These are phyloP conservation scores for Alternaria dauci DNA, from an alignment of 2,329 filamentous ascomycete genomes.

Conservation along the genomic window DNA sequence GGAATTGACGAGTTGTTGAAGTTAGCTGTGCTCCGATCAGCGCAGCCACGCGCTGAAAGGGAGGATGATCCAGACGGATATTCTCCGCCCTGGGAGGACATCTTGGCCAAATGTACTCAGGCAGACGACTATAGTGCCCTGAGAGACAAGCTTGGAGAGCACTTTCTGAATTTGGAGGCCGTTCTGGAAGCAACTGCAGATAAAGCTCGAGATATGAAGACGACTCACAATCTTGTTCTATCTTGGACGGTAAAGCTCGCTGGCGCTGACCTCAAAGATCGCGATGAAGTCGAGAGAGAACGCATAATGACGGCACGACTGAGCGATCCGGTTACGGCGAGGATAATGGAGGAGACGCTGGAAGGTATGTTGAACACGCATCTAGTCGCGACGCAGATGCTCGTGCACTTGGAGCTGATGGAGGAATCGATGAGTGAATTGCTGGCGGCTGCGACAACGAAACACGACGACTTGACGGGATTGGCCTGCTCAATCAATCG, in stretches of 20 bases:
- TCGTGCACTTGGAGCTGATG: conserved; percentile 10
- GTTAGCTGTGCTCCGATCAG: conserved; percentile 23
- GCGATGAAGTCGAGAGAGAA: conserved; percentile 9
- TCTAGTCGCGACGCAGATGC: conserved; percentile 12
- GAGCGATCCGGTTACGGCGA: conserved; percentile 19
- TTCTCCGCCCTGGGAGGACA: not conserved
- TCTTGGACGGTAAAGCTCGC: conserved; percentile 22
- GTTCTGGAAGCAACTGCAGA: not conserved
- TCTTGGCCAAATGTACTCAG: not conserved
- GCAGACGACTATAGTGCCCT: not conserved
- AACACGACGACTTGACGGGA: conserved; percentile 17
- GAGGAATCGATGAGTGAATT: conserved; percentile 16
- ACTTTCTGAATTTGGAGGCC: conserved; percentile 9
- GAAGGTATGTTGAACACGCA: conserved; percentile 12
- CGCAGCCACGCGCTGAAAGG: conserved; percentile 18
- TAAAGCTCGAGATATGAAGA: conserved; percentile 10
- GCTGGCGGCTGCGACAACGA: conserved; percentile 12
- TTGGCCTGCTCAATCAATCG: not conserved
- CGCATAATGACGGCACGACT: conserved; percentile 13
- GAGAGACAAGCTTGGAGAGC: not conserved
- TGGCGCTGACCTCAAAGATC: conserved; percentile 15
- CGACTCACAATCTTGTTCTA: conserved; percentile 5
- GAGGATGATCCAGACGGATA: not conserved
- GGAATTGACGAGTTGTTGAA: conserved; percentile 19
- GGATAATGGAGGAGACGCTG: conserved; percentile 22